phyloP scores from a whole-genome alignment of 1,284 basidiomycete species.

The Exobasidium rhododendri region DNA sequence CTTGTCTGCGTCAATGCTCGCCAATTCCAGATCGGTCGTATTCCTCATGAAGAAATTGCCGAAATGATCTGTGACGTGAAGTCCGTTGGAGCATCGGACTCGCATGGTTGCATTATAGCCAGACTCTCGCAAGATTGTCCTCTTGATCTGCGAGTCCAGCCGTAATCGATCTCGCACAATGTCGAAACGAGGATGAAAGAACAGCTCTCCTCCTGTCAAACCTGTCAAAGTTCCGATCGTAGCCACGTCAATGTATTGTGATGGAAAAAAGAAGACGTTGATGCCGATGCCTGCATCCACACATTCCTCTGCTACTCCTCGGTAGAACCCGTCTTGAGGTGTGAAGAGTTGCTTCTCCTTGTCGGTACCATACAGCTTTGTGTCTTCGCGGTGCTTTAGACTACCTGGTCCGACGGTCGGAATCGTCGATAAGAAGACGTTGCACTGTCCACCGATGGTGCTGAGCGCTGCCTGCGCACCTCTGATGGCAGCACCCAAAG shows the following conservation, averaged over 20 bases:
- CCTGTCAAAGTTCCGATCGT: conserved; percentile 69
- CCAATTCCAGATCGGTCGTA: conserved; percentile 74
- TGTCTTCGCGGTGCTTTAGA: conserved; percentile 64
- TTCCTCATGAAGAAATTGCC: conserved; percentile 80
- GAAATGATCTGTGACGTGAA: conserved; percentile 69
- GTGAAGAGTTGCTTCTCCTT: conserved; percentile 79
- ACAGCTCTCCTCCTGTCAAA: conserved; percentile 85
- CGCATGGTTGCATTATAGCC: conserved; percentile 79
- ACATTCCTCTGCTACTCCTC: conserved; percentile 78
- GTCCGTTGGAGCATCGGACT: conserved; percentile 80
- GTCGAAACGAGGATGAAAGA: conserved; percentile 86
- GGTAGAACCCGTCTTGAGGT: conserved; percentile 75
- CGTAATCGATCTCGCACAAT: conserved; percentile 67
- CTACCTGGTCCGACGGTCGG: conserved; percentile 77
- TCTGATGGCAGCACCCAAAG: conserved; percentile 72
- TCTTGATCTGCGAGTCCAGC: conserved; percentile 70
- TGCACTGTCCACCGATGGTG: conserved; percentile 78
- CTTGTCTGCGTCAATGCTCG: conserved; percentile 76
- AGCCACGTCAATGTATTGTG: conserved; percentile 79
- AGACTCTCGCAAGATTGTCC: conserved; percentile 70
- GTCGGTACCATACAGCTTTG: conserved; percentile 76
- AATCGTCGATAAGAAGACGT: conserved; percentile 74
- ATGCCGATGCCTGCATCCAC: conserved; percentile 86
- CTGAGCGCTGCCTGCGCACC: conserved; percentile 66
- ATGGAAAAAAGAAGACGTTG: conserved; percentile 82